Evolutionary conservation across 495 filamentous ascomycete genomes (phyloP).

Genomic region (Xylaria grammica): DNA sequence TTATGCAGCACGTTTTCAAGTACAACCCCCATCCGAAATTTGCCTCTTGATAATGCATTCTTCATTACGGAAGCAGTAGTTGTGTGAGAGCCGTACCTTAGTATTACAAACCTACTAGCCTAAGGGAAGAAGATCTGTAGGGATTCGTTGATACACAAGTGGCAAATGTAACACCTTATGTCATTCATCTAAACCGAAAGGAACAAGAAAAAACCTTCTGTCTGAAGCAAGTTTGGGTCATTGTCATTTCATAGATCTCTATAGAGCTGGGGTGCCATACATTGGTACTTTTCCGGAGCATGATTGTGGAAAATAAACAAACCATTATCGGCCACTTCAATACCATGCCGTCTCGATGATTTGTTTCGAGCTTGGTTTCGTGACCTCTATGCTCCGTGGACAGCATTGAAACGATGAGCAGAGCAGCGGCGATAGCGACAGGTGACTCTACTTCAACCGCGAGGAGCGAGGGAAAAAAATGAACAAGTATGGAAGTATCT

Average conservation of each 20-base stretch:
- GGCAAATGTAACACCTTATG: slow-evolving; percentile 19
- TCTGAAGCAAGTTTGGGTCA: not conserved
- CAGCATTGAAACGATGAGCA: not conserved
- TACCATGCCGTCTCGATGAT: not conserved
- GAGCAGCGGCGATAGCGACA: slow-evolving; percentile 3
- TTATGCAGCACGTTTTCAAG: slow-evolving; percentile 5
- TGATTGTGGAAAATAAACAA: not conserved
- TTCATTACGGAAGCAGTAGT: not conserved
- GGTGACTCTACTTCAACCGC: slow-evolving; percentile 15
- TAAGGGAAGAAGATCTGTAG: slow-evolving; percentile 9
- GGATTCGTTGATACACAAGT: slow-evolving; percentile 1
- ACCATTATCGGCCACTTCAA: not conserved
- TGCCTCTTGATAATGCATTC: slow-evolving; percentile 12
- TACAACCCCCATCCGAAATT: slow-evolving; percentile 10
- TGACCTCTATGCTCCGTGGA: not conserved
- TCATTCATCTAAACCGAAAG: slow-evolving; percentile 9
- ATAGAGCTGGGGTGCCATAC: not conserved
- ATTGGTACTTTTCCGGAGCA: not conserved
- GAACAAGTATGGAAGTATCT: slow-evolving; percentile 12
- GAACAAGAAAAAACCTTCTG: not conserved
- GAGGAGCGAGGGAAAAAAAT: slow-evolving; percentile 11
- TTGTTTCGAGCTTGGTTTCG: not conserved
- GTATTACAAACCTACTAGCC: not conserved
- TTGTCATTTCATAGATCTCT: slow-evolving; percentile 1
- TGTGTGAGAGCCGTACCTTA: not conserved